Conservation (phyloP, 2,329 filamentous ascomycete species). For the Cryphonectria nitschkei region DNA sequence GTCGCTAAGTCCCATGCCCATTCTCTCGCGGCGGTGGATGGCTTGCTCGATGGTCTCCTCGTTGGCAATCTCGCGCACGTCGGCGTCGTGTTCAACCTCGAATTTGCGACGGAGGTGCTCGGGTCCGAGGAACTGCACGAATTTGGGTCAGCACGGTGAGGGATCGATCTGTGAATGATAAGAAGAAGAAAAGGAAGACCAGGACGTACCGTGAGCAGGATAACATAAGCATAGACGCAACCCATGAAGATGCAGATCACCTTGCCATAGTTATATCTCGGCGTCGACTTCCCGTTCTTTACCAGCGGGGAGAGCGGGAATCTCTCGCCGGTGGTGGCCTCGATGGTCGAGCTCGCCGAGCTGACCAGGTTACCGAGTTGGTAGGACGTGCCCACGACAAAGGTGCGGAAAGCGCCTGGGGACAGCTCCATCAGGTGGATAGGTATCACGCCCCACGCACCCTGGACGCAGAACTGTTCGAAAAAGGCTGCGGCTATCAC, state of each 20-base stretch:
- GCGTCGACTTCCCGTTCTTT: conserved; percentile 44
- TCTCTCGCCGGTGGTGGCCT: conserved; percentile 72
- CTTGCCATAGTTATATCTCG: conserved; percentile 74
- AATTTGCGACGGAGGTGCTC: conserved; percentile 57
- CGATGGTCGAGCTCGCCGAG: conserved; percentile 73
- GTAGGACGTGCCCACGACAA: conserved; percentile 74
- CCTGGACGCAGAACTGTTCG: conserved; percentile 78
- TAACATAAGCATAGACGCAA: conserved; percentile 71
- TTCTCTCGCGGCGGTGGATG: conserved; percentile 51
- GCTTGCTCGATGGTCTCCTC: conserved; percentile 39
- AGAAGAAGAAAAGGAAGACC: too few species aligned
- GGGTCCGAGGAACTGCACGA: conserved; percentile 55
- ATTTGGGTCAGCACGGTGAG: neutral
- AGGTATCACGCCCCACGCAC: conserved; percentile 76
- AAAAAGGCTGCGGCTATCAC: conserved; percentile 85
- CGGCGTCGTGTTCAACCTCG: conserved; percentile 52
- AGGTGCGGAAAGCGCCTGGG: conserved; percentile 73
- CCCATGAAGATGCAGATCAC: conserved; percentile 93
- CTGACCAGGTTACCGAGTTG: conserved; percentile 78
- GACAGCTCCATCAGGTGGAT: conserved; percentile 80
- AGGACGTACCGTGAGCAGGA: conserved; percentile 53
- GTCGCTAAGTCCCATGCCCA: conserved; percentile 39
- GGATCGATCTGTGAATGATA: too few species aligned
- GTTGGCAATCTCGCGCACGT: conserved; percentile 51
- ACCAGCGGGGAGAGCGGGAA: conserved; percentile 66